Conservation (phyloP, 2,329 filamentous ascomycete species). For the Mycosphaerella arachidis region DNA sequence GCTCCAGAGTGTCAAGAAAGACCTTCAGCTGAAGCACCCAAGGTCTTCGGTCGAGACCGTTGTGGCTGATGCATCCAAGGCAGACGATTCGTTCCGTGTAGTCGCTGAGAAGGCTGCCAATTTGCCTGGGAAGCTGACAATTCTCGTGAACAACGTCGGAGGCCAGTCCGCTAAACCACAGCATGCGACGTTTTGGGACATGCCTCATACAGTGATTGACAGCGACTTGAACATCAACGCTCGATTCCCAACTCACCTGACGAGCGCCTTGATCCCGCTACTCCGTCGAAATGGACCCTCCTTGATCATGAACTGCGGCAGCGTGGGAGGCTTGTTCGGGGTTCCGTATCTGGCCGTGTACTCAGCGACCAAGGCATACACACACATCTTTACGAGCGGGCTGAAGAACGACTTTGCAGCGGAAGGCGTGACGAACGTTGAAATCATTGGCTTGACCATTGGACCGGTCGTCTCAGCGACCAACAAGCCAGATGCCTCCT, state of each 20-base stretch:
- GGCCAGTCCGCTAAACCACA: conserved; percentile 22
- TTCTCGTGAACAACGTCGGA: conserved; percentile 54
- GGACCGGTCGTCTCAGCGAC: conserved; percentile 1
- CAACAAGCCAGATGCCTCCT: conserved; percentile 2
- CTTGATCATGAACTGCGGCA: conserved; percentile 49
- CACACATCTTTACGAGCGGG: conserved; percentile 33
- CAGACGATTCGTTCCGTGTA: conserved; percentile 25
- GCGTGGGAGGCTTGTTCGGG: conserved; percentile 38
- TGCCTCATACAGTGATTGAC: conserved; percentile 33
- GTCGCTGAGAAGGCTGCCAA: conserved; percentile 9
- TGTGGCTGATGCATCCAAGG: conserved; percentile 39
- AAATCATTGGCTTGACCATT: conserved; percentile 3
- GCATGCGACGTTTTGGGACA: not conserved
- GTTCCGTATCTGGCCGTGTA: conserved; percentile 45
- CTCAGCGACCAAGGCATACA: conserved; percentile 42
- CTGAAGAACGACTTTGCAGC: conserved; percentile 23
- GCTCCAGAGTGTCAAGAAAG: conserved; percentile 35
- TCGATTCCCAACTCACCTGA: conserved; percentile 47
- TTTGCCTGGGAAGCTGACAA: conserved; percentile 37
- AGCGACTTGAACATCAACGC: conserved; percentile 43
- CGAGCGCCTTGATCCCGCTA: conserved; percentile 41
- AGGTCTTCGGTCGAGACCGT: conserved; percentile 36
- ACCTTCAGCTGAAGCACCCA: conserved; percentile 39
- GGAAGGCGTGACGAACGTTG: not conserved
- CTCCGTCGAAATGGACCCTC: conserved; percentile 38